Evolutionary conservation across 257 asterid genomes (phyloP), one percentile per base, ranked within the genome.

Genomic region (Penstemon newberryi): DNA sequence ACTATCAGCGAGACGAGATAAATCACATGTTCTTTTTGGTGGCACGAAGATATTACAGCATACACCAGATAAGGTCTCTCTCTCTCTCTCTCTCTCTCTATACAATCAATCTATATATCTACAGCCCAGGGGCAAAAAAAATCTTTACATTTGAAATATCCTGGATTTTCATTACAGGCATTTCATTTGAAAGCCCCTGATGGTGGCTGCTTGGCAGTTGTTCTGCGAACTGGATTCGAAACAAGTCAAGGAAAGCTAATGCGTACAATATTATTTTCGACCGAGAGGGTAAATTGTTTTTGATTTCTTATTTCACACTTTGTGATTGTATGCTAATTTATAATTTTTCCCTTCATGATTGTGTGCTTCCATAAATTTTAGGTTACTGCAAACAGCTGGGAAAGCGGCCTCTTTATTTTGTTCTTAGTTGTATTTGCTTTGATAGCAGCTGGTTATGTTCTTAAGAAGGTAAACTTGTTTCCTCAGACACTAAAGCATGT

Each of bases 371-470:
- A 25, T 25, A 25, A 25, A 25, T 25, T 25, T 25, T 25, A 93
- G 99, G 96, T 93, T 72, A 93, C 99, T 66, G 99, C 99, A 57
- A 94, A 94, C 79, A 94, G 97, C 92, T 94, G 97, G 99, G 99
- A 94, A 78, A 91, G 96, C 47, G 99, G 99, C 8, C 79, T 94
- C 56, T 94, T 94, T 82, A 94, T 94, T 69, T 83, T 89, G 71
- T 94, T 94, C 84, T 80, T 94, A 69, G 99, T 94, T 33, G 78
- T 94, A 60, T 94, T 94, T 84, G 99, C 99, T 69, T 42, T 94
- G 74, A 86, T 94, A 66, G 99, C 99, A 25, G 99, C 97, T 61
- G 99, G 96, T 56, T 94, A 94, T 83, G 99, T 94, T 57, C 97
- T 94, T 74, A 88, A 84, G 78, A 94, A 91, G 97, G 99, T 89